Evolutionary conservation across 306 rosid species (phyloP).

Genomic region (Abrus pulchellus): DNA sequence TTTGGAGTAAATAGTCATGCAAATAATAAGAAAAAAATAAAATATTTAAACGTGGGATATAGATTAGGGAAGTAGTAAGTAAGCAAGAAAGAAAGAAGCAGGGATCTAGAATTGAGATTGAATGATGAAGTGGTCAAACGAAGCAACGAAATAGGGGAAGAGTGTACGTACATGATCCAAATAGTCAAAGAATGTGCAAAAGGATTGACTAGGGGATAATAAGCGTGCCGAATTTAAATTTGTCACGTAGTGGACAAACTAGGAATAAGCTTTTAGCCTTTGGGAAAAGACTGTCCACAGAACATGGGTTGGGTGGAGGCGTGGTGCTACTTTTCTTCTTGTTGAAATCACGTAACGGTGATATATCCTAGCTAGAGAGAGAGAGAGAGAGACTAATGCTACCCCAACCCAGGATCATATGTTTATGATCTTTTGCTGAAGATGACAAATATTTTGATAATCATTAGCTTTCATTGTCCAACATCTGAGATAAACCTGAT

Average conservation of each 20-base stretch:
- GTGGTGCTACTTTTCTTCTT: neutral
- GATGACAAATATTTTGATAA: neutral
- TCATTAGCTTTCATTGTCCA: no score
- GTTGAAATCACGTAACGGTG: neutral
- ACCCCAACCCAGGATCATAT: no score
- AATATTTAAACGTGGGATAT: neutral
- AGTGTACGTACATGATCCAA: neutral
- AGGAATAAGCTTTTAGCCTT: slow-evolving; percentile 45
- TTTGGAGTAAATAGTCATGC: no score
- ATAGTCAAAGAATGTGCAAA: slow-evolving; percentile 27
- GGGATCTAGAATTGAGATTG: neutral
- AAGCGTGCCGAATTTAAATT: slow-evolving; percentile 46
- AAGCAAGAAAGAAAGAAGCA: neutral
- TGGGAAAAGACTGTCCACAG: slow-evolving; percentile 50
- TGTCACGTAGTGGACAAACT: slow-evolving; percentile 60
- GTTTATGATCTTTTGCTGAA: neutral
- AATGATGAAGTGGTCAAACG: neutral
- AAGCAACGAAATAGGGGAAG: neutral
- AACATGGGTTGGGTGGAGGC: slow-evolving; percentile 48
- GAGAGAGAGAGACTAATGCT: neutral
- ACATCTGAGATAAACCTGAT: neutral
- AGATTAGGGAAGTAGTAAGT: neutral
- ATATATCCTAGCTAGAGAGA: neutral
- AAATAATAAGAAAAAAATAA: no score
- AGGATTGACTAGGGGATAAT: neutral